phyloP scores from a whole-genome alignment of 192 early-diverging fungal species.

The Podila verticillata region DNA sequence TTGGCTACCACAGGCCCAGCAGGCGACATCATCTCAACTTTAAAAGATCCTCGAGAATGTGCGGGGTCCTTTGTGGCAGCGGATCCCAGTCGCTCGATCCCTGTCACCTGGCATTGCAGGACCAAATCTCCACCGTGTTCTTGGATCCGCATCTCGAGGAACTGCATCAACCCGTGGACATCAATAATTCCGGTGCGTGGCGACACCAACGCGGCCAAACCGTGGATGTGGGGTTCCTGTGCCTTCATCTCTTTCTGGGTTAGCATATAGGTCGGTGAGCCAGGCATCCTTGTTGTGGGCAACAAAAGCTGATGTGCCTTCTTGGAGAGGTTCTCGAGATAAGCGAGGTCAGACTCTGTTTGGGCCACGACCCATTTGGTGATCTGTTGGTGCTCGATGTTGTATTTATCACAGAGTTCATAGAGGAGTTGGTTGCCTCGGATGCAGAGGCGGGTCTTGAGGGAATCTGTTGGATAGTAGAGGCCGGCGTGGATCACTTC shows the following conservation, averaged over 20 bases:
- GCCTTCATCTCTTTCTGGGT: slow-evolving; percentile 34
- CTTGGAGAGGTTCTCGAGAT: slow-evolving; percentile 61
- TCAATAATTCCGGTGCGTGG: slow-evolving; percentile 87
- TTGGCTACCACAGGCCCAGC: slow-evolving; percentile 58
- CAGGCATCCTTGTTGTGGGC: slow-evolving; percentile 36
- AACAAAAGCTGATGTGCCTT: slow-evolving; percentile 60
- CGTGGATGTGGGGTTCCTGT: slow-evolving; percentile 71
- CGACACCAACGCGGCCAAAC: slow-evolving; percentile 66
- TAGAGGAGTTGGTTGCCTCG: slow-evolving; percentile 79
- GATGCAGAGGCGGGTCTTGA: slow-evolving; percentile 83
- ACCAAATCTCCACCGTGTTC: slow-evolving; percentile 69
- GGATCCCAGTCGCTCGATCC: slow-evolving; percentile 37
- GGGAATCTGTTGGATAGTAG: slow-evolving; percentile 78
- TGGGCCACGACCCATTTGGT: slow-evolving; percentile 88
- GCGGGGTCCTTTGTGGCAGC: neutral
- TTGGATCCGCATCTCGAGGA: slow-evolving; percentile 60
- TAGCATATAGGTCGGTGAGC: slow-evolving; percentile 64
- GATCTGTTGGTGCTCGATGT: slow-evolving; percentile 61
- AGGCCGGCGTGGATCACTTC: slow-evolving; percentile 92
- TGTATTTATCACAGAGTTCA: slow-evolving; percentile 59
- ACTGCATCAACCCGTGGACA: slow-evolving; percentile 74
- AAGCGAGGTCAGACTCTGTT: slow-evolving; percentile 56
- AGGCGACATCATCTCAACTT: slow-evolving; percentile 59
- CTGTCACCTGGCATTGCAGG: slow-evolving; percentile 56
- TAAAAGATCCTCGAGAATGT: slow-evolving; percentile 46